Percentiles rank a stretch among this genome's conserved stretches.
Conservation (phyloP, 306 rosid genomes). For the Macrotyloma uniflorum region DNA sequence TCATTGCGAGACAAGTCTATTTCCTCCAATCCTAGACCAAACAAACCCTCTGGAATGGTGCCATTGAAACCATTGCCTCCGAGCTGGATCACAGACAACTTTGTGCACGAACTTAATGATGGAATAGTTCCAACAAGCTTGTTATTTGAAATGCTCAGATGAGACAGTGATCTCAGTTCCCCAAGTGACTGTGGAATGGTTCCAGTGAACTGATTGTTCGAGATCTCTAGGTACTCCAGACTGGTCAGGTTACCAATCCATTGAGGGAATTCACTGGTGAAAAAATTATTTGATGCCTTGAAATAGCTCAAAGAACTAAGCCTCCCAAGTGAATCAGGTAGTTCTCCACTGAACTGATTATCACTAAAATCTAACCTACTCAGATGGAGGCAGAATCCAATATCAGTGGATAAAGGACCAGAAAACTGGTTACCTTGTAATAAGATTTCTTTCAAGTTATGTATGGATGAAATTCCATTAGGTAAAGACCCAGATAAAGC, state of each 20-base stretch:
- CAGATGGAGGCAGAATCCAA: conserved; percentile 75
- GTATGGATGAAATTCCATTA: conserved; percentile 67
- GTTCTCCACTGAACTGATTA: conserved; percentile 58
- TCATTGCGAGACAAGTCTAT: conserved; percentile 67
- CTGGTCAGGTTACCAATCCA: conserved; percentile 76
- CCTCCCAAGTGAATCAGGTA: conserved; percentile 58
- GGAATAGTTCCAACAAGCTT: conserved; percentile 72
- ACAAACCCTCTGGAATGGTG: conserved; percentile 73
- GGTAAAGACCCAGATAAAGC: conserved; percentile 62
- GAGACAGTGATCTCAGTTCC: conserved; percentile 51
- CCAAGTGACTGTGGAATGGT: conserved; percentile 61
- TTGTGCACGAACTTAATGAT: conserved; percentile 54
- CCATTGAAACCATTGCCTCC: conserved; percentile 68
- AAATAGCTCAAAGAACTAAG: conserved; percentile 53
- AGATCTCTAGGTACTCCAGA: conserved; percentile 63
- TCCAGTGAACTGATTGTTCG: conserved; percentile 66
- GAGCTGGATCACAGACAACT: conserved; percentile 54
- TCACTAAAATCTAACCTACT: conserved; percentile 59
- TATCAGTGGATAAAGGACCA: conserved; percentile 69
- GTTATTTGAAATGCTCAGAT: conserved; percentile 62
- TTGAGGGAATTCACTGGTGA: conserved; percentile 55
- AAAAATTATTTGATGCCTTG: conserved; percentile 53
- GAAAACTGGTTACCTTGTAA: conserved; percentile 67
- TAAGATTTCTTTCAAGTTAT: conserved; percentile 65
- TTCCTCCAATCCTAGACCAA: conserved; percentile 75